These are phyloP conservation scores for Podospora appendiculata DNA, from an alignment of 495 filamentous ascomycete species.

Conservation along the genomic window DNA sequence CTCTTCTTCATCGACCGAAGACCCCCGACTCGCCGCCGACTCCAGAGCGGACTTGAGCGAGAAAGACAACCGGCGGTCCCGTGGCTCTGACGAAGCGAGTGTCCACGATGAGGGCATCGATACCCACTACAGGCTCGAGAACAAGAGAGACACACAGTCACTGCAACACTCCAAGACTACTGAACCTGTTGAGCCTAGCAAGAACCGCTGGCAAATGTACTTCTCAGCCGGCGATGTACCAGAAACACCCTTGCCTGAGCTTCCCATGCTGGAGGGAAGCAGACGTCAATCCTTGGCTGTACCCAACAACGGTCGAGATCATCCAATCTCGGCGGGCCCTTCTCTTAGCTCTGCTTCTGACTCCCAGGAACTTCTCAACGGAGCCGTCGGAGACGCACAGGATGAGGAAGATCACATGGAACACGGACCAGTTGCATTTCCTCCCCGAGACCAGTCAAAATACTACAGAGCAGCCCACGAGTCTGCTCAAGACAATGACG, in stretches of 20 bases:
- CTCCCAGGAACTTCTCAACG: constrained; percentile 1
- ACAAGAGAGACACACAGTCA: too few species aligned
- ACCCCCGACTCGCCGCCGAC: neutral
- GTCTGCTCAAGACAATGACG: neutral
- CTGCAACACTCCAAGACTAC: too few species aligned
- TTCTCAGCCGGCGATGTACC: neutral
- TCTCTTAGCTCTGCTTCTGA: neutral
- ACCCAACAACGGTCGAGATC: neutral
- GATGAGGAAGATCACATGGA: neutral
- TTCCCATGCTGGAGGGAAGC: neutral
- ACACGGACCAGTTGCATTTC: neutral
- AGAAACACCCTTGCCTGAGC: constrained; percentile 4
- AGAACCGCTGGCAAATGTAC: neutral
- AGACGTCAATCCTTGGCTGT: neutral
- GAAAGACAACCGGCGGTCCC: neutral
- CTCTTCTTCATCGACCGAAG: neutral
- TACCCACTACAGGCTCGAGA: constrained; percentile 6
- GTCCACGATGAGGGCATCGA: constrained; percentile 2
- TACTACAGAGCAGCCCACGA: too few species aligned
- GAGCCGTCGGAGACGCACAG: neutral
- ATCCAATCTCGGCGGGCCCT: neutral
- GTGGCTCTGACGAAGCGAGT: neutral
- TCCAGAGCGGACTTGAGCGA: neutral
- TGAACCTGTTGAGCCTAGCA: neutral
- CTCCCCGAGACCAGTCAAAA: too few species aligned